Evolutionary conservation across 1,284 basidiomycete species (phyloP).

Genomic region (Hymenochaete sp.): DNA sequence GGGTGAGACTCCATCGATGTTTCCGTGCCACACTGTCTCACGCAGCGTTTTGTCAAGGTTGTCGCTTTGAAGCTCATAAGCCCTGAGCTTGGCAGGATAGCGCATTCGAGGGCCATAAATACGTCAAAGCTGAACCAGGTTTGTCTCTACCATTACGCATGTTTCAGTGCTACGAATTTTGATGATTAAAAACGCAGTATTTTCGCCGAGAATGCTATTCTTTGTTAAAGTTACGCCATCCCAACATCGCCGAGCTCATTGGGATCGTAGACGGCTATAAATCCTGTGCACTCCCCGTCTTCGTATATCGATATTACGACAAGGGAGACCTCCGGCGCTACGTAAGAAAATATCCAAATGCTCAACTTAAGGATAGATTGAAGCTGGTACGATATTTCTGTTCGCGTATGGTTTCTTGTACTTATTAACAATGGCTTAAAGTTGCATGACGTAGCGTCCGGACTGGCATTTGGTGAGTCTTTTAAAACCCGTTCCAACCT

Average conservation of each 20-base stretch:
- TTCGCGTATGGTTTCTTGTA: not conserved
- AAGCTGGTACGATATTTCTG: not conserved
- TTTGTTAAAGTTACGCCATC: not conserved
- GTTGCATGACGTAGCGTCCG: not conserved
- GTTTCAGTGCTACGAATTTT: too few species aligned
- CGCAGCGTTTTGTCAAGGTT: too few species aligned
- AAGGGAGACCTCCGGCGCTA: not conserved
- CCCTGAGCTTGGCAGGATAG: too few species aligned
- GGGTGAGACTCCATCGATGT: too few species aligned
- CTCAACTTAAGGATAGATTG: not conserved
- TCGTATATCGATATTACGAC: not conserved
- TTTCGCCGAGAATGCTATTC: conserved; percentile 7
- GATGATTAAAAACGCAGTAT: too few species aligned
- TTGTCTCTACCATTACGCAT: too few species aligned
- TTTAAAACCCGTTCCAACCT: not conserved
- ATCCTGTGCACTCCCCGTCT: not conserved
- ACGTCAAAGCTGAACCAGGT: too few species aligned
- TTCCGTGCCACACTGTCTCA: too few species aligned
- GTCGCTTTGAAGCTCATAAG: too few species aligned
- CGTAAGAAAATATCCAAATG: not conserved
- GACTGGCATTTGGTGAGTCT: conserved; percentile 1
- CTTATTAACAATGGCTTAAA: not conserved
- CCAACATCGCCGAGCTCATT: not conserved
- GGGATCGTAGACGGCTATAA: not conserved
- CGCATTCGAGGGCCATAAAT: too few species aligned